phyloP scores from a whole-genome alignment of 257 asterid genomes.

The Lycium barbarum region DNA sequence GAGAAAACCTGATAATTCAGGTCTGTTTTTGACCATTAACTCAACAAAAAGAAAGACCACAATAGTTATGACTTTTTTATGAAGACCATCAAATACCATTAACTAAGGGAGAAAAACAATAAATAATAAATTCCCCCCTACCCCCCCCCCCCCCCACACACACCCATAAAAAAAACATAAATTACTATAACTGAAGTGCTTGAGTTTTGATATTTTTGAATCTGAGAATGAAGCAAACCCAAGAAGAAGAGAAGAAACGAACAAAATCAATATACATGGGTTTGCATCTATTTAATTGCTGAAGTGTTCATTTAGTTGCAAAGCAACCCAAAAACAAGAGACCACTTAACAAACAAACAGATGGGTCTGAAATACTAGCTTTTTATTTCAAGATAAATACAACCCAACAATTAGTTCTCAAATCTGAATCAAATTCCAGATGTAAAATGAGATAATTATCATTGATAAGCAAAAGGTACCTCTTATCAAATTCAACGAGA shows the following conservation, averaged over 20 bases:
- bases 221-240: constrained; percentile 3
- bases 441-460: neutral
- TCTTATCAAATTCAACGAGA: neutral
- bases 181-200: neutral
- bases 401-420: neutral
- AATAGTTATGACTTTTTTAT: neutral
- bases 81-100: neutral
- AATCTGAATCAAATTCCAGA: neutral
- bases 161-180: neutral
- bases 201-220: neutral
- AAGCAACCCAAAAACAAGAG: neutral
- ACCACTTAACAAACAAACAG: neutral
- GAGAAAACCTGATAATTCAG: too few species aligned
- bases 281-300: neutral
- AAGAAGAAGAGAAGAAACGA: neutral
- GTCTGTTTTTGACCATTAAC: too few species aligned
- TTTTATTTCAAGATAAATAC: neutral
- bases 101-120: too few species aligned
- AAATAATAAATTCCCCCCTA: too few species aligned
- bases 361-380: neutral
- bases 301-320: neutral
- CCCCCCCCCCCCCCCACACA: too few species aligned
- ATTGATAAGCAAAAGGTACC: neutral
- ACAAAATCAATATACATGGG: neutral
- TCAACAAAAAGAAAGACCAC: too few species aligned